A percentile compares a stretch with the other conserved stretches of the same genome.
phyloP scores from a whole-genome alignment of 108 stramenopile genomes.

The Nitzschia sp. region DNA sequence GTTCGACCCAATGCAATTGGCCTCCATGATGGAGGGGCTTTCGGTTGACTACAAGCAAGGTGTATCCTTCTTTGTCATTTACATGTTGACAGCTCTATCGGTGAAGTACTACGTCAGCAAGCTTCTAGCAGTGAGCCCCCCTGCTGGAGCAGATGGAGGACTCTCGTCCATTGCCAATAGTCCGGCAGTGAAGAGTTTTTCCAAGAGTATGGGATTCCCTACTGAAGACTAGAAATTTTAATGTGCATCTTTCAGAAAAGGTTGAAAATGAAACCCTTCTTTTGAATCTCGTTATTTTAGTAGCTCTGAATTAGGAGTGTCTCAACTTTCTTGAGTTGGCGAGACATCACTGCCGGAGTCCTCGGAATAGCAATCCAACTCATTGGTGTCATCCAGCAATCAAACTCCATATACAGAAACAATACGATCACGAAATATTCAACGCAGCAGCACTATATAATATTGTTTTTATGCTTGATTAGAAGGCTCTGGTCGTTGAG shows the following conservation, averaged over 20 bases:
- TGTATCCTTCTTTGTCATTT: conserved; percentile 69
- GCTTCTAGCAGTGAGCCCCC: conserved; percentile 56
- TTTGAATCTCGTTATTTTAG: no score
- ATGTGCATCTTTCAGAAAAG: no score
- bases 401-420: no score
- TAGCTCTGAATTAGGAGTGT: no score
- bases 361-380: no score
- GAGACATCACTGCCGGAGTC: no score
- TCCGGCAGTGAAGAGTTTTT: conserved; percentile 19
- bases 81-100: conserved; percentile 54
- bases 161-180: conserved; percentile 52
- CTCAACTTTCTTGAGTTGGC: no score
- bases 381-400: no score
- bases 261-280: no score
- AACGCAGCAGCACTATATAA: no score
- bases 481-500: conserved; percentile 30
- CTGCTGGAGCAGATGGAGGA: conserved; percentile 65
- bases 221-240: conserved; percentile 24
- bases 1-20: conserved; percentile 26
- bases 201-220: conserved; percentile 35
- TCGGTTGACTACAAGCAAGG: conserved; percentile 51
- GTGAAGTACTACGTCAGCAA: conserved; percentile 69
- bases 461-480: conserved; percentile 21
- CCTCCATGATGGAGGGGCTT: conserved; percentile 21
- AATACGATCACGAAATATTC: no score